Evolutionary conservation across 148 eudicot species (phyloP).

Genomic region (Silene conica): DNA sequence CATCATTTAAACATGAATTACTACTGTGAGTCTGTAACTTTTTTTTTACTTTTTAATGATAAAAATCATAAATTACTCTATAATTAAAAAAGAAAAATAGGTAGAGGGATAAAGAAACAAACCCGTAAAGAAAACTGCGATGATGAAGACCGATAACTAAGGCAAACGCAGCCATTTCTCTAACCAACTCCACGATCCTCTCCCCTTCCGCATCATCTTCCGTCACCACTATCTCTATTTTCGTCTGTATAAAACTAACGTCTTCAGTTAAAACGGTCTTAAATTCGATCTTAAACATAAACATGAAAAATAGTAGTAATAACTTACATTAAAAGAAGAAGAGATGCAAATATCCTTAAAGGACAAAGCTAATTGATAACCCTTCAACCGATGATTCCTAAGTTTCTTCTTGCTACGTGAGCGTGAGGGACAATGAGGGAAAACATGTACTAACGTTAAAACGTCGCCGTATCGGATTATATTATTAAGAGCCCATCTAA

Average conservation of each 20-base stretch:
- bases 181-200: slow-evolving; percentile 54
- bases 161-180: slow-evolving; percentile 75
- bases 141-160: slow-evolving; percentile 80
- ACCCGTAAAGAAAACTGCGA: slow-evolving; percentile 83
- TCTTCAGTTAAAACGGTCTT: no score
- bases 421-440: slow-evolving; percentile 28
- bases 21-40: not conserved
- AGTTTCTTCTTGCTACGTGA: slow-evolving; percentile 53
- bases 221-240: slow-evolving; percentile 80
- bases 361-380: slow-evolving; percentile 76
- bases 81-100: not conserved
- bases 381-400: slow-evolving; percentile 51
- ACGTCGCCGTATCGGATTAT: slow-evolving; percentile 67
- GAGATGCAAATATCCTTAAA: slow-evolving; percentile 65
- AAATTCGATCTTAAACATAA: no score
- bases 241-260: slow-evolving; percentile 60
- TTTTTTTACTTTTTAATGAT: not conserved
- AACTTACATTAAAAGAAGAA: slow-evolving; percentile 57
- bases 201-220: slow-evolving; percentile 73
- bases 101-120: not conserved
- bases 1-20: not conserved
- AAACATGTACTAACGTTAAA: slow-evolving; percentile 69
- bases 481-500: slow-evolving; percentile 73
- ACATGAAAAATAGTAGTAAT: not conserved
- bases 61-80: not conserved